Conservation (phyloP, 2,329 filamentous ascomycete species). For the Zasmidium cellare region DNA sequence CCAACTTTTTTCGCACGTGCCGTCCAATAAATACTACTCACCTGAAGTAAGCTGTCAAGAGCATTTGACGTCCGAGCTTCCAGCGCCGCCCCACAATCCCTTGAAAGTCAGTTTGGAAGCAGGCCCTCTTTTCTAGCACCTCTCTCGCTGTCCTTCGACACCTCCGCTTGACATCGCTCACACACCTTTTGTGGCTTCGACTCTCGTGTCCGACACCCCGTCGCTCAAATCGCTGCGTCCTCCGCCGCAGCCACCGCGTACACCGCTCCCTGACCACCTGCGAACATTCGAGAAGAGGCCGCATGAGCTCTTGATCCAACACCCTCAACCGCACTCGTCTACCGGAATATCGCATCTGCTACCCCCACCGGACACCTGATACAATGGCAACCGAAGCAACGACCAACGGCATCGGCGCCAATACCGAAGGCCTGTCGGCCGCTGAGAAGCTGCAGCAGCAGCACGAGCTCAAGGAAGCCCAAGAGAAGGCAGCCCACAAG, state of each 20-base stretch:
- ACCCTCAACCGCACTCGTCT: slow-evolving; percentile 8
- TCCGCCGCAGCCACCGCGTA: neutral
- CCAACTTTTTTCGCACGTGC: no score
- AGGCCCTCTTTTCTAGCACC: neutral
- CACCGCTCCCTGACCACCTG: slow-evolving; percentile 1
- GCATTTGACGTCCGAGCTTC: no score
- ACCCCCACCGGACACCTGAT: slow-evolving; percentile 20
- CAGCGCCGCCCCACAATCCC: no score
- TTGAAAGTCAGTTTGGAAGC: no score
- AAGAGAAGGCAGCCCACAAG: slow-evolving; percentile 53
- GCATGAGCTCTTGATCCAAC: slow-evolving; percentile 15
- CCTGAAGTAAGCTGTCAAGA: no score
- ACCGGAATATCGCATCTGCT: slow-evolving; percentile 15
- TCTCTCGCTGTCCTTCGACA: neutral
- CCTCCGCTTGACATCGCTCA: neutral
- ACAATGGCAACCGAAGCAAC: slow-evolving; percentile 27
- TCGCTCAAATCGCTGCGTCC: neutral
- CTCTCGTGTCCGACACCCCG: neutral
- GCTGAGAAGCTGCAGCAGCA: slow-evolving; percentile 56
- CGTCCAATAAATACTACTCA: no score
- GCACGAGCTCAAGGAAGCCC: slow-evolving; percentile 43
- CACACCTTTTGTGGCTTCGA: neutral
- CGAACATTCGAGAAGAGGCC: slow-evolving; percentile 15
- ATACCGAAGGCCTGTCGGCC: slow-evolving; percentile 41
- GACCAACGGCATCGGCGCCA: slow-evolving; percentile 22